A percentile compares a stretch with the other conserved stretches of the same genome.
Conservation (phyloP, 177 flowering plant genomes). For the Vitis hybrid region DNA sequence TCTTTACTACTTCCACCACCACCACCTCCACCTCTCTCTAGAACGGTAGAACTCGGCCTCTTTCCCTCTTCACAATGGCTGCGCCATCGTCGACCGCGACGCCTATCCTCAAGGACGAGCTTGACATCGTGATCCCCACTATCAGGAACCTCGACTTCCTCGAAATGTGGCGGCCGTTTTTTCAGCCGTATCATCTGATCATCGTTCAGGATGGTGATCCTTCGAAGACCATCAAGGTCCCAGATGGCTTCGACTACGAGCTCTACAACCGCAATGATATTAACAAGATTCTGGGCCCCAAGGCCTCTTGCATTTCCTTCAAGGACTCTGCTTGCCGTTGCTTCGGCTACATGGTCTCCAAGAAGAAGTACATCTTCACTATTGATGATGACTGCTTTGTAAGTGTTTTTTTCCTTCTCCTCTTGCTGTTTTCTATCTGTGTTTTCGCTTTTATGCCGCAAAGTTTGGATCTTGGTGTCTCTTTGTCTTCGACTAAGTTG, state of each 20-base stretch:
- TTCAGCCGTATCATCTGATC: conserved; percentile 64
- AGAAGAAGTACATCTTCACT: conserved; percentile 81
- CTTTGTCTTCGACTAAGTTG: too few species aligned
- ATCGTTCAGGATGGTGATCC: conserved; percentile 78
- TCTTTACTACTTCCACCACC: too few species aligned
- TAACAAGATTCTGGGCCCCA: conserved; percentile 64
- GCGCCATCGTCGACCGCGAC: conserved; percentile 22
- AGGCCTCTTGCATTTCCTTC: conserved; percentile 75
- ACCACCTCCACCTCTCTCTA: too few species aligned
- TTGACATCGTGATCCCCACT: conserved; percentile 75
- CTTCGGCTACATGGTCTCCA: conserved; percentile 81
- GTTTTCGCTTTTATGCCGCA: background rate
- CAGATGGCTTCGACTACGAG: conserved; percentile 69
- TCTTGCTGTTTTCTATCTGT: background rate
- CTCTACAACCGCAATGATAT: conserved; percentile 75
- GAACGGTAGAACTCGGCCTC: too few species aligned
- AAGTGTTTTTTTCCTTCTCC: conserved; percentile 19
- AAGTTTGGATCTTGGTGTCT: background rate
- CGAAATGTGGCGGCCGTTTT: conserved; percentile 79
- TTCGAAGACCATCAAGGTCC: conserved; percentile 55
- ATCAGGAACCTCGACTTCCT: conserved; percentile 69
- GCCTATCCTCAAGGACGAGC: conserved; percentile 54
- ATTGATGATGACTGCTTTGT: conserved; percentile 84
- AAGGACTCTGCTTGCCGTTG: conserved; percentile 85
- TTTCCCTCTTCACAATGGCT: conserved; percentile 22